Base-by-base conservation (phyloP, 2,329 filamentous ascomycete genomes). In the Aspergillus sp. region DNA sequence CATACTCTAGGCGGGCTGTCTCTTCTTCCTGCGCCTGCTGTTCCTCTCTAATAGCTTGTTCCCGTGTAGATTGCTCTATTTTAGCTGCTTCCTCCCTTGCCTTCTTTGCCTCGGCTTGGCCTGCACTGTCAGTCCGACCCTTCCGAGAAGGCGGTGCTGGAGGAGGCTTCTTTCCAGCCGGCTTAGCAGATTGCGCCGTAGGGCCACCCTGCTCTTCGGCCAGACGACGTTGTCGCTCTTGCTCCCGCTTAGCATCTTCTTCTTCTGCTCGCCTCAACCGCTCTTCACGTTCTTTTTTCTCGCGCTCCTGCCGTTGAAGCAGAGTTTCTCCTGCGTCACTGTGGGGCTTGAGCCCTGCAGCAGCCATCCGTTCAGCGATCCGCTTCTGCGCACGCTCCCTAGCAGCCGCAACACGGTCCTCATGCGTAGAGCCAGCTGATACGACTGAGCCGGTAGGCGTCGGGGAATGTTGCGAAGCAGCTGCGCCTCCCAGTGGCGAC, bases 341-440 rank as follows among this genome's bases (percentile, higher is more conserved):
- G 5, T 91, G 89, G 30, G 92, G 88, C 75, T 92, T 96, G 73
- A 99, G 90, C 38, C 95, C 95, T 62, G 98, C 85, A 50, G 94
- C 94, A 62, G 95, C 95, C 70, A 99, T 86, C 62, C 95, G 89
- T 76, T 98, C 95, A 38, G 95, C 94, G 90, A 99, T 98, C 61
- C 94, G 91, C 73, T 94, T 91, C 75, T 98, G 93, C 8, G 95
- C 96, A 75, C 97, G 94, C 75, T 97, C 93, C 75, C 96, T 96
- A 72, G 98, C 97, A 71, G 96, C 96, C 5, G 94, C 92, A 38
- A 96, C 92, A 58, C 95, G 87, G 71, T 99, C 94, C 76, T 98
- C 93, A 0, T 93, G 90, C 0, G 93, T 96, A 77, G 90, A 91
- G 75, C 95, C 96, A 4, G 91, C 85, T 72, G 96, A 96, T 0